Conservation (phyloP, 331 rosid species). For the Phaseolus coccineus region DNA sequence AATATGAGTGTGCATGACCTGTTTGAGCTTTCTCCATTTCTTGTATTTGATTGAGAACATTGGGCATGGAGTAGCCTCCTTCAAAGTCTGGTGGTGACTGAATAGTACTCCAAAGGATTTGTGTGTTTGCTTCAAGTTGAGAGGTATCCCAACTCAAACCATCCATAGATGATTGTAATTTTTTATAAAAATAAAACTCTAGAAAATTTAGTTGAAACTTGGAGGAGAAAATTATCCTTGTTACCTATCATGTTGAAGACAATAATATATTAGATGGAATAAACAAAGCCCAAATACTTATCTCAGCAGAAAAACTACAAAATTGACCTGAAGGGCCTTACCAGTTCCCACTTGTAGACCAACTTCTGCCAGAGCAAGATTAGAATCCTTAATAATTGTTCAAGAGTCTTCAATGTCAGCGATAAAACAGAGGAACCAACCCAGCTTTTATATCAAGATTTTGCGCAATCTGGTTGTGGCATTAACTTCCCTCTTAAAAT, state of each 20-base stretch:
- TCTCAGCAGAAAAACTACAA: background rate
- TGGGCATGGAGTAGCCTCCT: slow-evolving; percentile 55
- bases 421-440: slow-evolving; percentile 39
- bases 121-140: slow-evolving; percentile 42
- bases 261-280: background rate
- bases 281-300: background rate
- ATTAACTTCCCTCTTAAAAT: slow-evolving; percentile 46
- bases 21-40: slow-evolving; percentile 50
- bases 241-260: slow-evolving; percentile 37
- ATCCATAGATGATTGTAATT: slow-evolving; percentile 60
- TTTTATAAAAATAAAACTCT: slow-evolving; percentile 25
- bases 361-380: slow-evolving; percentile 35
- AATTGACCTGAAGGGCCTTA: slow-evolving; percentile 25
- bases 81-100: slow-evolving; percentile 51
- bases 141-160: slow-evolving; percentile 63
- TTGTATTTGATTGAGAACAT: slow-evolving; percentile 47
- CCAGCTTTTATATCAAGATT: slow-evolving; percentile 40
- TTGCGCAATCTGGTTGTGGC: slow-evolving; percentile 43
- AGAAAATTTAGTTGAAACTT: slow-evolving; percentile 23
- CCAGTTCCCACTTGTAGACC: slow-evolving; percentile 40
- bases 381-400: slow-evolving; percentile 19
- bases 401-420: slow-evolving; percentile 35
- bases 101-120: slow-evolving; percentile 54
- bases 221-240: slow-evolving; percentile 29
- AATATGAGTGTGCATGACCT: slow-evolving; percentile 42